Percentiles rank a stretch among this genome's conserved stretches.
Evolutionary conservation across 352 stramenopile genomes (phyloP).

Genomic region (Pythium oligandrum): DNA sequence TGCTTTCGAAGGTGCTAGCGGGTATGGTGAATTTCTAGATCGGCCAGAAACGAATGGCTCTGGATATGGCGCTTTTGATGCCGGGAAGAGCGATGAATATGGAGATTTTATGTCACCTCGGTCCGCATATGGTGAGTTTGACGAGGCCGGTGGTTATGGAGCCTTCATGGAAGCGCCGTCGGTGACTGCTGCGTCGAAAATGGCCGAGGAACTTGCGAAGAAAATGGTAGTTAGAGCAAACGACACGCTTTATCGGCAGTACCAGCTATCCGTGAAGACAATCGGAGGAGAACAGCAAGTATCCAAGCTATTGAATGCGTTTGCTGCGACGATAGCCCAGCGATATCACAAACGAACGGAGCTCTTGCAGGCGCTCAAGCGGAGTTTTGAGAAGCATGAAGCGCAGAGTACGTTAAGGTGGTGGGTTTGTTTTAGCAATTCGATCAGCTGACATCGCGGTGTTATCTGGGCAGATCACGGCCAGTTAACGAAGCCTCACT

Average conservation of each 20-base stretch:
- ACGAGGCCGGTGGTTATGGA: constrained; percentile 16
- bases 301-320: constrained; percentile 27
- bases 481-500: constrained; percentile 38
- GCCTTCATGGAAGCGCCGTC: neutral
- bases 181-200: too few species aligned
- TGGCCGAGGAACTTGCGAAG: neutral
- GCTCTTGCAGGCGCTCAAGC: constrained; percentile 39
- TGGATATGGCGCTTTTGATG: constrained; percentile 14
- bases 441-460: constrained; percentile 2
- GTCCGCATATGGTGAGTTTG: constrained; percentile 33
- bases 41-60: neutral
- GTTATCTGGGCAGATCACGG: constrained; percentile 23
- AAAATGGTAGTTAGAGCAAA: constrained; percentile 18
- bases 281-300: constrained; percentile 29
- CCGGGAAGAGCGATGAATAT: constrained; percentile 8
- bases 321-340: constrained; percentile 33
- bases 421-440: neutral
- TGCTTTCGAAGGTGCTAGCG: too few species aligned
- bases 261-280: constrained; percentile 32
- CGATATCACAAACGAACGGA: constrained; percentile 41
- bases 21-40: too few species aligned
- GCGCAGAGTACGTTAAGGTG: constrained; percentile 22
- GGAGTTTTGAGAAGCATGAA: constrained; percentile 59
- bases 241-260: constrained; percentile 24
- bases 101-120: constrained; percentile 9